Conservation (phyloP, 1,284 basidiomycete genomes). For the Ustilago crameri region DNA sequence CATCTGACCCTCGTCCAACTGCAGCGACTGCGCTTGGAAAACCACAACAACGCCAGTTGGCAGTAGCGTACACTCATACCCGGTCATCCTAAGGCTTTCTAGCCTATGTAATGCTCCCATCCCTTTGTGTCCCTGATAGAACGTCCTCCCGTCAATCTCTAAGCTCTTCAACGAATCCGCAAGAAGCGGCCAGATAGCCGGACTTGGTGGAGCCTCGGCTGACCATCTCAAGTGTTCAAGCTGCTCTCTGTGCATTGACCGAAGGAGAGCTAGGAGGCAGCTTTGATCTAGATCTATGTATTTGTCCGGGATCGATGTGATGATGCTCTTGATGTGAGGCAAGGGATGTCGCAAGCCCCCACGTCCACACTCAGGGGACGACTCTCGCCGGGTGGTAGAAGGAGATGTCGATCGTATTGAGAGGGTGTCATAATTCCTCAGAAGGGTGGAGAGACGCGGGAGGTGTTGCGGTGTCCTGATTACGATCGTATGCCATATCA, state of each 20-base stretch:
- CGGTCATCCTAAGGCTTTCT: slow-evolving; percentile 28
- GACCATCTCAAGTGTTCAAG: slow-evolving; percentile 27
- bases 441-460: slow-evolving; percentile 12
- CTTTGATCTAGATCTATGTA: slow-evolving; percentile 33
- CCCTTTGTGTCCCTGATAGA: slow-evolving; percentile 29
- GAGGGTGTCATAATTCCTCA: slow-evolving; percentile 23
- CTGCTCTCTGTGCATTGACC: slow-evolving; percentile 23
- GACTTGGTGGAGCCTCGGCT: slow-evolving; percentile 22
- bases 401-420: slow-evolving; percentile 15
- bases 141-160: slow-evolving; percentile 29
- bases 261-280: slow-evolving; percentile 21
- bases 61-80: slow-evolving; percentile 40
- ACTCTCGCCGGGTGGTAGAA: slow-evolving; percentile 1
- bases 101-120: slow-evolving; percentile 15
- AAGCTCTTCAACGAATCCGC: slow-evolving; percentile 8
- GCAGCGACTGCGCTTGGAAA: slow-evolving; percentile 4
- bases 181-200: slow-evolving; percentile 19
- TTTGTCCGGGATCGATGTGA: slow-evolving; percentile 22
- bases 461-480: slow-evolving; percentile 32
- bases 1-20: no score
- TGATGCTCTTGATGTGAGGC: slow-evolving; percentile 15
- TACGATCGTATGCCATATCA: slow-evolving; percentile 29
- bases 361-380: not conserved
- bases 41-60: slow-evolving; percentile 19
- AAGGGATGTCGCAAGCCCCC: slow-evolving; percentile 15